Base-by-base conservation (phyloP, 2,329 filamentous ascomycete species). In the Nannizzia gypsea region DNA sequence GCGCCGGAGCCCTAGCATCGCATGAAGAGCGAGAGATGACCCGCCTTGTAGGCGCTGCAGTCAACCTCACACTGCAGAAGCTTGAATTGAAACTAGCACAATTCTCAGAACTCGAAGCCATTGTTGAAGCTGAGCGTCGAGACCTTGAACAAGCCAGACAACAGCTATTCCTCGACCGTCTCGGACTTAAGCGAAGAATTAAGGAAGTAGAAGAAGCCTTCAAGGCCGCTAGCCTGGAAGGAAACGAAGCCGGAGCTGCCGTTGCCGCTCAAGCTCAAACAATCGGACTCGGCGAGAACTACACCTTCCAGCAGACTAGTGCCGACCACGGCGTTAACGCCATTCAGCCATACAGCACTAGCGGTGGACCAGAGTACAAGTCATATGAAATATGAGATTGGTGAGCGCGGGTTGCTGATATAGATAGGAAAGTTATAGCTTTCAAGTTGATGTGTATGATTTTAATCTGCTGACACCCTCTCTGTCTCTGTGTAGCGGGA, bases 21-120 rank as follows among this genome's bases (percentile, higher is more conserved):
- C 90, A 97, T 67, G 92, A 97, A 73, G 93, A 99, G 74, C 88
- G 95, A 61, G 90, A 96, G 74, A 93, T 97, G 83, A 95, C 91
- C 20, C 88, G 90, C 15, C 83, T 97, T 54, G 89, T 99, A 8
- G 92, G 90, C 1, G 88, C 90, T 4, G 90, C 90, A 0, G 89
- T 96, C 58, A 99, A 99, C 70, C 81, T 95, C 11, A 92, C 89
- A n/a, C 79, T 97, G 36, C 87, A 96, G 70, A 99, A 99, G 76
- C 85, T 97, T 63, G 90, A 97, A 74, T 79, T 97, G 67, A 99
- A 99, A 76, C 81, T 99, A 62, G 86, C 90, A 69, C 95, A 97
- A 72, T 99, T 99, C 75, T 87, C 89, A 67, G 93, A 99, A 73
- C 91, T 99, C 82, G 93, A 99, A 74, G 82, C 88, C 17, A 86